Conservation (phyloP, 169 alveolate genomes). For the Eimeria falciformis region DNA sequence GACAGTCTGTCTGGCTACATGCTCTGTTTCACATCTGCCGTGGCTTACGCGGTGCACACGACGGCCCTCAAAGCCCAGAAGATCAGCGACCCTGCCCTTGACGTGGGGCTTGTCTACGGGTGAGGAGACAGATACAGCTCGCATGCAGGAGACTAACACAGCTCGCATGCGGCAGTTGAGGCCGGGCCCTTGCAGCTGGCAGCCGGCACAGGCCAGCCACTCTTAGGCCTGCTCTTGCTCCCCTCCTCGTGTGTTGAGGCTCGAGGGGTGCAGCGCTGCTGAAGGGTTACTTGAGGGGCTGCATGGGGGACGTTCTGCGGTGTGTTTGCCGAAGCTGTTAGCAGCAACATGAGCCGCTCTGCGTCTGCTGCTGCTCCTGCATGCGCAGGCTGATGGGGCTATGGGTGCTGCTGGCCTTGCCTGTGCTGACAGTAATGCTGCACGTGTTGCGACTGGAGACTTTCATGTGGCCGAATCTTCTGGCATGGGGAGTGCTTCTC, state of each 20-base stretch:
- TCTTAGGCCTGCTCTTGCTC: not conserved
- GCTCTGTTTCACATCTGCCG: not conserved
- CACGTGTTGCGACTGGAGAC: slow-evolving; percentile 35
- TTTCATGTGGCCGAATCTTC: slow-evolving; percentile 28
- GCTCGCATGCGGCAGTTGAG: too few relatives aligned
- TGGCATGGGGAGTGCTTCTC: slow-evolving; percentile 26
- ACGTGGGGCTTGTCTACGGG: slow-evolving; percentile 35
- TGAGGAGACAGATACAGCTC: not conserved
- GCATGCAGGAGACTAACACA: too few relatives aligned
- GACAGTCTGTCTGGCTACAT: not conserved
- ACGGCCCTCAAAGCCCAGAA: slow-evolving; percentile 2
- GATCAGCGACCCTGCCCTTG: slow-evolving; percentile 2
- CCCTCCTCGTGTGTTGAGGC: not conserved
- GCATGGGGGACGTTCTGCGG: too few relatives aligned
- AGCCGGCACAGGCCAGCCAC: too few relatives aligned
- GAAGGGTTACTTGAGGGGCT: too few relatives aligned
- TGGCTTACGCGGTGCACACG: slow-evolving; percentile 37
- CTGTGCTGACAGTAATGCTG: slow-evolving; percentile 36
- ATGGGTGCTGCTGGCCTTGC: slow-evolving; percentile 30
- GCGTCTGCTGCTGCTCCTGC: not conserved
- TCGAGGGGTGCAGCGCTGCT: too few relatives aligned
- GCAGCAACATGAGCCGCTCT: too few relatives aligned
- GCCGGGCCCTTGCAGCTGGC: too few relatives aligned
- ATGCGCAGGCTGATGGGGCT: slow-evolving; percentile 8
- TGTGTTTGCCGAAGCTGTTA: too few relatives aligned